These are phyloP conservation scores for Calocybe gangraenosa DNA, from an alignment of 768 basidiomycete genomes.

Conservation along the genomic window DNA sequence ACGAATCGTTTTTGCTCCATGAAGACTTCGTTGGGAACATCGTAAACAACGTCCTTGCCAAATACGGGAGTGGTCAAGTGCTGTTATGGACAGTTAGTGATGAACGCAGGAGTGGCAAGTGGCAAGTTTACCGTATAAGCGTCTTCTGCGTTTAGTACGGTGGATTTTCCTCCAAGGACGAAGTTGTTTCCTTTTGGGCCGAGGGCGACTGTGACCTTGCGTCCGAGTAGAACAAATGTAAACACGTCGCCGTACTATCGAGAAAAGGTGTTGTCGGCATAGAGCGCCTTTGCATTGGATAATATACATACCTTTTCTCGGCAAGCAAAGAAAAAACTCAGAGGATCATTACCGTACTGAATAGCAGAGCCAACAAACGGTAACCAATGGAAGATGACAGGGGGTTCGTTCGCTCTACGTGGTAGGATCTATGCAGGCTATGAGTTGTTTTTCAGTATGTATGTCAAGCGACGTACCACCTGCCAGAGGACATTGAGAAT, in stretches of 20 bases:
- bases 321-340: slow-evolving; percentile 80
- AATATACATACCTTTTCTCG: slow-evolving; percentile 60
- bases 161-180: slow-evolving; percentile 89
- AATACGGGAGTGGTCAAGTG: slow-evolving; percentile 93
- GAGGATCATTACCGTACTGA: slow-evolving; percentile 87
- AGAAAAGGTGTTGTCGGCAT: not conserved
- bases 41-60: slow-evolving; percentile 96
- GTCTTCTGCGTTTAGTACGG: slow-evolving; percentile 91
- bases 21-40: slow-evolving; percentile 91
- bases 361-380: slow-evolving; percentile 90
- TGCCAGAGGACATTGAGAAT: slow-evolving; percentile 76
- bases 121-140: slow-evolving; percentile 74
- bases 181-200: slow-evolving; percentile 93
- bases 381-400: slow-evolving; percentile 89
- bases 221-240: slow-evolving; percentile 88
- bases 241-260: slow-evolving; percentile 93
- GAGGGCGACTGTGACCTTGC: slow-evolving; percentile 86
- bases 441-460: not conserved
- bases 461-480: slow-evolving; percentile 45
- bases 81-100: slow-evolving; percentile 32
- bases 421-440: slow-evolving; percentile 56
- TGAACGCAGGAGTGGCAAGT: not conserved
- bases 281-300: not conserved
- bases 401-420: slow-evolving; percentile 69
- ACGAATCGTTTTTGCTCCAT: slow-evolving; percentile 99